A percentile compares a stretch with the other conserved stretches of the same genome.
These are phyloP conservation scores for Phytophthora megakarya DNA, from an alignment of 352 stramenopile genomes.

Conservation along the genomic window DNA sequence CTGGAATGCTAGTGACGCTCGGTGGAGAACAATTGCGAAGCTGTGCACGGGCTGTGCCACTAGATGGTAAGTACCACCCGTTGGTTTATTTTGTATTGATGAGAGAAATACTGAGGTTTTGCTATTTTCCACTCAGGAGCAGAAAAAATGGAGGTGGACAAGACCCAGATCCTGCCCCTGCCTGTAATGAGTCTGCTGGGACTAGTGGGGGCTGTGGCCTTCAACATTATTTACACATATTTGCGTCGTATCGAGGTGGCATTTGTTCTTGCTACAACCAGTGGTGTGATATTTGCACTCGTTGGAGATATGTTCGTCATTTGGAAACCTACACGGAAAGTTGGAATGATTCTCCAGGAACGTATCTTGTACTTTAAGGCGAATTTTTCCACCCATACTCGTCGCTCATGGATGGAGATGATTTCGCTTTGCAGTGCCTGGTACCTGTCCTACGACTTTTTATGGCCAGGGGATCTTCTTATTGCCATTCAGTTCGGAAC, in stretches of 20 bases:
- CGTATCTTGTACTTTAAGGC: slow-evolving; percentile 65
- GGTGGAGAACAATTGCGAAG: slow-evolving; percentile 78
- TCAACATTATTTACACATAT: slow-evolving; percentile 90
- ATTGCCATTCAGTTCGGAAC: slow-evolving; percentile 81
- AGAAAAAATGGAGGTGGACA: slow-evolving; percentile 52
- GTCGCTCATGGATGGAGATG: slow-evolving; percentile 66
- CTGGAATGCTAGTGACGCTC: slow-evolving; percentile 79
- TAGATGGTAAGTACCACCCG: slow-evolving; percentile 41
- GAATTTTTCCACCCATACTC: slow-evolving; percentile 63
- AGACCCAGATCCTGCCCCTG: slow-evolving; percentile 74
- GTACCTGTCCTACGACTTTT: slow-evolving; percentile 69
- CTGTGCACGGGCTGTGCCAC: slow-evolving; percentile 48
- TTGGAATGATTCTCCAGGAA: slow-evolving; percentile 81
- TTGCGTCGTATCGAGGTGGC: slow-evolving; percentile 80
- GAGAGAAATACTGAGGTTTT: slow-evolving; percentile 1
- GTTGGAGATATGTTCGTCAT: slow-evolving; percentile 88
- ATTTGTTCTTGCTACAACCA: slow-evolving; percentile 80
- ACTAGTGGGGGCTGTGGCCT: slow-evolving; percentile 76
- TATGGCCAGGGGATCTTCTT: slow-evolving; percentile 73
- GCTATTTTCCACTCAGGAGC: slow-evolving; percentile 31
- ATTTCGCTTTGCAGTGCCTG: slow-evolving; percentile 54
- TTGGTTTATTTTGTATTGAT: neutral
- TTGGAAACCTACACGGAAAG: slow-evolving; percentile 79
- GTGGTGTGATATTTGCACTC: slow-evolving; percentile 75
- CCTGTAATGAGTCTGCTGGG: slow-evolving; percentile 83